These are phyloP conservation scores for Ramaria sp. DNA, from an alignment of 768 basidiomycete genomes.

Conservation along the genomic window DNA sequence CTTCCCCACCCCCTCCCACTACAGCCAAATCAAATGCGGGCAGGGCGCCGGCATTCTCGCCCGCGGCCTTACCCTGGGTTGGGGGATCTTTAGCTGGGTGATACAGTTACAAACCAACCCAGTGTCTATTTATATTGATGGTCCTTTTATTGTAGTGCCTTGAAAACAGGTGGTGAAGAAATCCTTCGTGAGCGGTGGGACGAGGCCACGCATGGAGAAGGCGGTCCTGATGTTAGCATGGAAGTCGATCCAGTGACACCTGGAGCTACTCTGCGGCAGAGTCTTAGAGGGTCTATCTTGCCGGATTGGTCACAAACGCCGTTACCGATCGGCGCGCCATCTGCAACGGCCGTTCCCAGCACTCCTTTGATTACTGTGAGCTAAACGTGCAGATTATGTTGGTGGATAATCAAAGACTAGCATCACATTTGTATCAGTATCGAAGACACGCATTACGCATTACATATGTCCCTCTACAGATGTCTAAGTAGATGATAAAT, in stretches of 20 bases:
- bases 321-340: slow-evolving; percentile 53
- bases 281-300: slow-evolving; percentile 28
- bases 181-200: slow-evolving; percentile 83
- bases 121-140: not conserved
- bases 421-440: not conserved
- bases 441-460: not conserved
- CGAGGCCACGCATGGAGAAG: slow-evolving; percentile 35
- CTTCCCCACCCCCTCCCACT: slow-evolving; percentile 42
- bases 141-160: slow-evolving; percentile 40
- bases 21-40: slow-evolving; percentile 57
- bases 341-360: slow-evolving; percentile 24
- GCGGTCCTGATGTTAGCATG: slow-evolving; percentile 14
- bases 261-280: not conserved
- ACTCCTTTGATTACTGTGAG: slow-evolving; percentile 1
- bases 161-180: slow-evolving; percentile 82
- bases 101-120: slow-evolving; percentile 17
- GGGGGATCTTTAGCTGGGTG: slow-evolving; percentile 91
- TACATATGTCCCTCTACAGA: not conserved
- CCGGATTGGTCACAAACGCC: slow-evolving; percentile 77
- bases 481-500: not conserved
- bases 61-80: slow-evolving; percentile 79
- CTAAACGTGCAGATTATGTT: not conserved
- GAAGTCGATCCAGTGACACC: slow-evolving; percentile 15
- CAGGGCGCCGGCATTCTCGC: slow-evolving; percentile 79
- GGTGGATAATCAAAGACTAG: not conserved